phyloP scores from a whole-genome alignment of 805 yeast genomes.

The Ogataea angusta region DNA sequence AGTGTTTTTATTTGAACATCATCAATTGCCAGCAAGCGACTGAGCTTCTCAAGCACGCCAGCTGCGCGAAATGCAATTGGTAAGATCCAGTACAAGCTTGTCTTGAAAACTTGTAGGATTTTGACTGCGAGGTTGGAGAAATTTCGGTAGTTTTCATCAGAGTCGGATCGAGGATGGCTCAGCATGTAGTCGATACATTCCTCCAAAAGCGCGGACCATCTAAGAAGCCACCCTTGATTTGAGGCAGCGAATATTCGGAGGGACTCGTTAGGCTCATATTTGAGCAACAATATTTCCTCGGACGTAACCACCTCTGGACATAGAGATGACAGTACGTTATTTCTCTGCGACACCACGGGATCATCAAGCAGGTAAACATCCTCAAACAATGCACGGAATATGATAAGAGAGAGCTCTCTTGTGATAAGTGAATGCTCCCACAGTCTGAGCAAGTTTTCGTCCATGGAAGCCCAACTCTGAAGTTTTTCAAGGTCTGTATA shows the following conservation, averaged over 20 bases:
- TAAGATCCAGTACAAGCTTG: constrained; percentile 88
- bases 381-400: constrained; percentile 84
- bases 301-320: constrained; percentile 84
- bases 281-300: constrained; percentile 52
- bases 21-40: constrained; percentile 51
- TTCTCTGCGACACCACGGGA: constrained; percentile 79
- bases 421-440: constrained; percentile 68
- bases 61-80: constrained; percentile 69
- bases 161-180: constrained; percentile 8
- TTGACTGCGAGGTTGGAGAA: constrained; percentile 51
- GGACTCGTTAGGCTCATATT: constrained; percentile 66
- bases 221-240: constrained; percentile 79
- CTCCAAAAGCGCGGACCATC: constrained; percentile 61
- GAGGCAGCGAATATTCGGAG: constrained; percentile 63
- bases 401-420: constrained; percentile 73
- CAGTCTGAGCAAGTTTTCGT: constrained; percentile 62
- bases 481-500: constrained; percentile 45
- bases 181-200: constrained; percentile 39
- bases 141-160: constrained; percentile 7
- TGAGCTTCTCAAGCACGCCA: constrained; percentile 61
- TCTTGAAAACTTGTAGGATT: constrained; percentile 76
- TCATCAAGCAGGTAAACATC: constrained; percentile 91
- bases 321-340: constrained; percentile 71
- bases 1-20: constrained; percentile 71
- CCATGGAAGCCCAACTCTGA: constrained; percentile 88